Evolutionary conservation across 306 rosid species (phyloP).

Genomic region (Sicyos baderoa): DNA sequence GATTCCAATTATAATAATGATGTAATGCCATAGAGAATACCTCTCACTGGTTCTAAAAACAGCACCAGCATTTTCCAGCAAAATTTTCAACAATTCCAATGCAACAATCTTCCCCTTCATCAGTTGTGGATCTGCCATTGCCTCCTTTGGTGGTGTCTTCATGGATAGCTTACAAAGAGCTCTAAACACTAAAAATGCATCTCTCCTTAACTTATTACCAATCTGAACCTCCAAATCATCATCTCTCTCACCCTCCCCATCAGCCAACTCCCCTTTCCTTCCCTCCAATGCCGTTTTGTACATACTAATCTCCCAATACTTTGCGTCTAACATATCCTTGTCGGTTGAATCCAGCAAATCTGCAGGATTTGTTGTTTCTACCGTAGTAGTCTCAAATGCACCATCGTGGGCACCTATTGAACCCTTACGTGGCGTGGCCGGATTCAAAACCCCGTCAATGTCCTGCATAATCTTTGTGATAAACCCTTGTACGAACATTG

Average conservation of each 20-base stretch:
- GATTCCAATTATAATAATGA: not conserved
- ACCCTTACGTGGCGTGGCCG: constrained; percentile 49
- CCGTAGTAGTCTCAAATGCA: constrained; percentile 87
- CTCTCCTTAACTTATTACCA: constrained; percentile 91
- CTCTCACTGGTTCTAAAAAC: constrained; percentile 96
- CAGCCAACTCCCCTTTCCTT: constrained; percentile 83
- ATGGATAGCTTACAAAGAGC: constrained; percentile 94
- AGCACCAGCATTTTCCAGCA: constrained; percentile 98
- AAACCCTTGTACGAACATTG: constrained; percentile 94
- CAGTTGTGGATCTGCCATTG: constrained; percentile 66
- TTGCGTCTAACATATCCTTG: constrained; percentile 98
- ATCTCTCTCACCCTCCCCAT: constrained; percentile 84
- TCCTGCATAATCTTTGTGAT: constrained; percentile 93
- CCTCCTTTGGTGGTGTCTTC: constrained; percentile 97
- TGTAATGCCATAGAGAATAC: constrained; percentile 31
- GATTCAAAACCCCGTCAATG: constrained; percentile 89
- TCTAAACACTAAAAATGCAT: constrained; percentile 88
- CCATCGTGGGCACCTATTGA: constrained; percentile 77
- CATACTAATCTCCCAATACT: constrained; percentile 99
- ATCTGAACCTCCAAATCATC: constrained; percentile 99
- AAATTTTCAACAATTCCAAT: constrained; percentile 81
- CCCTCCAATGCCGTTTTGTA: constrained; percentile 98
- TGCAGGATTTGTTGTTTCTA: constrained; percentile 88
- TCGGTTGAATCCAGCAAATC: constrained; percentile 96
- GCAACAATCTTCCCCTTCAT: constrained; percentile 99